A percentile compares a stretch with the other conserved stretches of the same genome.
phyloP scores from a whole-genome alignment of 768 basidiomycete species.

The Tricholoma saponaceum region DNA sequence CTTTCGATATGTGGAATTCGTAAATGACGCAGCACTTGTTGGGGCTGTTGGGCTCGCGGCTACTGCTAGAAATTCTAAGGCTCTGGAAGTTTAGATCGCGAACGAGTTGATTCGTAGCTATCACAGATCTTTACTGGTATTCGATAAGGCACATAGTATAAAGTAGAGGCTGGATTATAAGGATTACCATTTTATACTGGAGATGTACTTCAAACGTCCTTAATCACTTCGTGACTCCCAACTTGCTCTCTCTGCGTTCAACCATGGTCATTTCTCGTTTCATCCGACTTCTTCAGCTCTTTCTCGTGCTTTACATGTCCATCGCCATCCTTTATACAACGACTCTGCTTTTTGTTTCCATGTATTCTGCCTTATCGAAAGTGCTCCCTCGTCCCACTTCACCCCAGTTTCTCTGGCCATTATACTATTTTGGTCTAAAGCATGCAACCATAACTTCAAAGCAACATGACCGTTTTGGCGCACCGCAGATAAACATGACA shows the following conservation, averaged over 20 bases:
- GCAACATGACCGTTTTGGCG: conserved; percentile 7
- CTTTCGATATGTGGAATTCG: conserved; percentile 62
- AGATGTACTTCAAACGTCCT: too few species aligned
- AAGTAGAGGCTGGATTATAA: not conserved
- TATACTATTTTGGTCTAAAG: not conserved
- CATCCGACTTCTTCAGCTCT: conserved; percentile 21
- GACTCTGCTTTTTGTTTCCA: conserved; percentile 30
- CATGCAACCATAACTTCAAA: not conserved
- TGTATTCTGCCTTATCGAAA: conserved; percentile 23
- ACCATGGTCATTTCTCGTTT: conserved; percentile 7
- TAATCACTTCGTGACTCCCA: too few species aligned
- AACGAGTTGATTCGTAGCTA: not conserved
- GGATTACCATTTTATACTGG: too few species aligned
- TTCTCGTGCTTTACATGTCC: conserved; percentile 30
- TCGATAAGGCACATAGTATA: not conserved
- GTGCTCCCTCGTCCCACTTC: conserved; percentile 20
- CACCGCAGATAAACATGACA: conserved; percentile 10
- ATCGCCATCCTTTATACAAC: conserved; percentile 44
- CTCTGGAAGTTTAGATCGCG: not conserved
- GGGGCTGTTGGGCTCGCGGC: conserved; percentile 60
- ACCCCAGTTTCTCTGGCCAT: conserved; percentile 15
- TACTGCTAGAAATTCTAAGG: conserved; percentile 7
- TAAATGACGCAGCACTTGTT: conserved; percentile 63
- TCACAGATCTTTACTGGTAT: too few species aligned
- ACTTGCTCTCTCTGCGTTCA: not conserved